Evolutionary conservation across 257 asterid genomes (phyloP), one percentile per base, ranked within the genome.

Genomic region (Schizonepeta tenuifolia): DNA sequence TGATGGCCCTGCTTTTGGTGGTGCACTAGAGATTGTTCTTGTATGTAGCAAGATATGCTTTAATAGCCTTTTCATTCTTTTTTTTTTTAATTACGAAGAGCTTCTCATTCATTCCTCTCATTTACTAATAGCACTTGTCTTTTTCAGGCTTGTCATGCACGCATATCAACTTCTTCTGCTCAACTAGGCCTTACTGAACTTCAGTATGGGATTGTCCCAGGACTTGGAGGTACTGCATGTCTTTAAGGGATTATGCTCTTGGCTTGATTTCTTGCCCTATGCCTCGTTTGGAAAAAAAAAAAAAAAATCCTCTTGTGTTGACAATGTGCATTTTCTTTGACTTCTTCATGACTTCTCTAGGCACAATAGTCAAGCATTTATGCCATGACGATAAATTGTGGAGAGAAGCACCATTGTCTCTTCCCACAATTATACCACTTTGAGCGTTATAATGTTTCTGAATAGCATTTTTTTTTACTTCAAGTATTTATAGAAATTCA

Each of bases 1-100:
- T 77, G 87, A 85, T 4, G 91, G 89, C 64, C 83, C 74, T 50
- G 86, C 94, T 65, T 83, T 88, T 75, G 94, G 94, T 50, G 91
- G 94, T 28, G 94, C 85, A 58, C 81, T 88, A 51, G 94, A 86
- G 81, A 66, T 86, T 72, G 91, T 86, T 77, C 88, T 88, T 78
- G 94, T 88, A 83, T 31, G 86, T 63, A 43, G 31, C 49, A 56
- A 73, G 36, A 41, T 56, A 40, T 7, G 46, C 63, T 65, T 62
- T 72, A 21, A 11, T 60, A 47, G 58, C 33, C 68, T 71, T 54
- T 54, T 28, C 18, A 1, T 54, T 49, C n/a, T 73, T 50, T 40
- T 24, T 15, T 43, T 51, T 33, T 15, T 58, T 71, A 65, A 22
- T 15, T 76, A 11, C 18, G 8, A 3, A 17, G 38, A 38, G 11